Percentiles rank a stretch among this genome's conserved stretches.
Conservation (phyloP, 257 asterid genomes). For the Fraxinus excelsior region DNA sequence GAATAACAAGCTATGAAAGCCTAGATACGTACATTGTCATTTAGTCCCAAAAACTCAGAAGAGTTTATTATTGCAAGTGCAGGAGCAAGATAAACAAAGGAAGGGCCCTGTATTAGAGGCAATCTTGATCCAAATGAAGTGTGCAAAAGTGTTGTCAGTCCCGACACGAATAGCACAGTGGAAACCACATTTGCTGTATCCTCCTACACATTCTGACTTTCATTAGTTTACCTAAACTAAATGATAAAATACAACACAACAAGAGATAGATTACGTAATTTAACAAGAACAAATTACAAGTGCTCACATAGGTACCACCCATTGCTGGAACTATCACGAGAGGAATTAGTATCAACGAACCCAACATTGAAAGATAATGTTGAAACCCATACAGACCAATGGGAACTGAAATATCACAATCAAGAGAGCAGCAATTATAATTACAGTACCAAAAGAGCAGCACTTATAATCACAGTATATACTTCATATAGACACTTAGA, state of each 20-base stretch:
- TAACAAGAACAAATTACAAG: constrained; percentile 39
- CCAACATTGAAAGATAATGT: constrained; percentile 90
- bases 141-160: constrained; percentile 86
- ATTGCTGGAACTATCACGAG: constrained; percentile 97
- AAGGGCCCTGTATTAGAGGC: constrained; percentile 98
- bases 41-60: constrained; percentile 81
- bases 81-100: constrained; percentile 96
- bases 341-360: constrained; percentile 88
- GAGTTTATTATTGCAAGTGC: constrained; percentile 91
- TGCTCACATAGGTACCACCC: constrained; percentile 98
- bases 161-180: constrained; percentile 86
- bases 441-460: neutral
- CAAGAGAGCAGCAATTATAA: constrained; percentile 19
- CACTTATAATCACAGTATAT: neutral
- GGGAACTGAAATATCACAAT: constrained; percentile 74
- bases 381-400: constrained; percentile 92
- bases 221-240: constrained; percentile 24
- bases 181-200: constrained; percentile 92
- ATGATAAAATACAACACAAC: neutral
- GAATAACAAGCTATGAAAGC: neutral
- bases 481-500: neutral
- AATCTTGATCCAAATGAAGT: constrained; percentile 91
- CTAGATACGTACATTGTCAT: constrained; percentile 70
- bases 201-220: constrained; percentile 55
- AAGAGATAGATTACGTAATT: neutral